These are phyloP conservation scores for Biscogniauxia sp. DNA, from an alignment of 2,329 filamentous ascomycete genomes.

Conservation along the genomic window DNA sequence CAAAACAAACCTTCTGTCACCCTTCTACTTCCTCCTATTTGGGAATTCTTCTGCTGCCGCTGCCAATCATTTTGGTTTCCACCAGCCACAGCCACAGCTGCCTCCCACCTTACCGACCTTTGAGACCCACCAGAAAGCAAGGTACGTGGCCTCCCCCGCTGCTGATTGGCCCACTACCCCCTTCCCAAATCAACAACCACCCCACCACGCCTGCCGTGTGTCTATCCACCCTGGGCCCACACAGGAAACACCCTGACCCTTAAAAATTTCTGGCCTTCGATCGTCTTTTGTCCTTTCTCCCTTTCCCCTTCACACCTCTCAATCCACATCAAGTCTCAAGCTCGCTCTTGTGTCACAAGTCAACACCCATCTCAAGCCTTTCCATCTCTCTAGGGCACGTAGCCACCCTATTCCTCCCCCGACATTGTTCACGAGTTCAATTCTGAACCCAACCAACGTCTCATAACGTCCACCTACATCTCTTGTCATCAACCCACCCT, in stretches of 20 bases:
- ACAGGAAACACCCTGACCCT: constrained; percentile 30
- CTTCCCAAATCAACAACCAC: constrained; percentile 15
- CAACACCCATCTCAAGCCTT: constrained; percentile 39
- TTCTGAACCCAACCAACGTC: constrained; percentile 35
- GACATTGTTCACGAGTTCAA: constrained; percentile 74
- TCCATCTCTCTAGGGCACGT: constrained; percentile 73
- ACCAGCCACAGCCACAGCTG: background rate
- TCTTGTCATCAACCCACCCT: constrained; percentile 28
- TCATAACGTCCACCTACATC: constrained; percentile 34
- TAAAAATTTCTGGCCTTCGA: constrained; percentile 37
- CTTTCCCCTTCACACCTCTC: constrained; percentile 37
- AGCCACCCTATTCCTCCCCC: constrained; percentile 76
- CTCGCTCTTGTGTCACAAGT: constrained; percentile 34
- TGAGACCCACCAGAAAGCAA: constrained; percentile 1
- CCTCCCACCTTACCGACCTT: background rate
- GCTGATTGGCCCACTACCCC: constrained; percentile 21
- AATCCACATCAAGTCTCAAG: constrained; percentile 41
- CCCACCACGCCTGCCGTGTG: constrained; percentile 28
- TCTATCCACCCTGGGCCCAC: constrained; percentile 27
- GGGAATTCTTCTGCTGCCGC: background rate
- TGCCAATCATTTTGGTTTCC: background rate
- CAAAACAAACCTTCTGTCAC: background rate
- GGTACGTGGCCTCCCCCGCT: constrained; percentile 6
- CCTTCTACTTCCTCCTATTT: background rate
- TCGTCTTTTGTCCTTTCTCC: constrained; percentile 29